A percentile compares a stretch with the other conserved stretches of the same genome.
Evolutionary conservation across 1,139 yeast species (phyloP).

Genomic region (Yamadazyma pseudoaaseri): DNA sequence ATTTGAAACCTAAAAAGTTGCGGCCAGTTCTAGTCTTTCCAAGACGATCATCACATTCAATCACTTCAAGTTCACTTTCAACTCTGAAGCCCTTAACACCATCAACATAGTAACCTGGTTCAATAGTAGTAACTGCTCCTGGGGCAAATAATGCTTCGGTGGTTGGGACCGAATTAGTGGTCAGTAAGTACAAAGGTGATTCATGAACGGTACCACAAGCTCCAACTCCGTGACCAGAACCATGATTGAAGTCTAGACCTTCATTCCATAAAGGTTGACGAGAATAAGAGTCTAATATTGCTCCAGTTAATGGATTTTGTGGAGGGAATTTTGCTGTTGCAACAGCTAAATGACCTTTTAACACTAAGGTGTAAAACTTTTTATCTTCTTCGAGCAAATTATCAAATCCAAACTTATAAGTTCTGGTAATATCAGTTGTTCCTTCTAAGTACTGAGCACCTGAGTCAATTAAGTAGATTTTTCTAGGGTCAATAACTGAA

Average conservation of each 20-base stretch:
- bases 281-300: slow-evolving; percentile 49
- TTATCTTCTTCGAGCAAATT: slow-evolving; percentile 24
- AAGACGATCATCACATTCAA: slow-evolving; percentile 28
- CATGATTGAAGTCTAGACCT: slow-evolving; percentile 55
- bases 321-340: slow-evolving; percentile 52
- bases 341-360: slow-evolving; percentile 55
- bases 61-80: slow-evolving; percentile 51
- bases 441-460: slow-evolving; percentile 61
- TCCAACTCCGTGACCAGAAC: slow-evolving; percentile 63
- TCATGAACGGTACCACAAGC: slow-evolving; percentile 58
- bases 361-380: slow-evolving; percentile 49
- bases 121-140: slow-evolving; percentile 54
- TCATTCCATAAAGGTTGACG: slow-evolving; percentile 53
- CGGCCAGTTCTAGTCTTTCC: slow-evolving; percentile 38
- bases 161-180: slow-evolving; percentile 37
- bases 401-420: slow-evolving; percentile 40
- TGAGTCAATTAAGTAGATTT: slow-evolving; percentile 48
- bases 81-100: slow-evolving; percentile 53
- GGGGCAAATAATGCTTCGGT: slow-evolving; percentile 31
- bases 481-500: slow-evolving; percentile 39
- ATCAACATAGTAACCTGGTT: slow-evolving; percentile 56
- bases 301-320: slow-evolving; percentile 37
- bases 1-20: slow-evolving; percentile 43
- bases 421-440: slow-evolving; percentile 59
- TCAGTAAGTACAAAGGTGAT: slow-evolving; percentile 50